Evolutionary conservation across 257 asterid genomes (phyloP).

Genomic region (Leptodermis oblonga): DNA sequence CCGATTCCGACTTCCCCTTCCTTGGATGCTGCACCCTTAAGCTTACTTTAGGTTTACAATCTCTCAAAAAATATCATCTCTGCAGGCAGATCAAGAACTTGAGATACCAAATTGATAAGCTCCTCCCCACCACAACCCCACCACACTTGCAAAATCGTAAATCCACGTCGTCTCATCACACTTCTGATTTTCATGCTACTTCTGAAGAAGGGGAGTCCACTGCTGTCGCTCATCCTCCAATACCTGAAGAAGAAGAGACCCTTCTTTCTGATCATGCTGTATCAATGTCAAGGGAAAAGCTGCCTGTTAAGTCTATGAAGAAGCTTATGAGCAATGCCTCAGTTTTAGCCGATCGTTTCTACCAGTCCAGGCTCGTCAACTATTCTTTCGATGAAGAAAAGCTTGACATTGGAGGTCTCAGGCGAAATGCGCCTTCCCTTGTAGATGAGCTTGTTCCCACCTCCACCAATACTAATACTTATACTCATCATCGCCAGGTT

Average conservation of each 20-base stretch:
- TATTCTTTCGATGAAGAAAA: conserved; percentile 19
- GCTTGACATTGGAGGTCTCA: conserved; percentile 16
- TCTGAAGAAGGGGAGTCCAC: too few species aligned
- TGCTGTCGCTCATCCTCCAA: too few species aligned
- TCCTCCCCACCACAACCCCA: too few species aligned
- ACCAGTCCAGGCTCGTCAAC: conserved; percentile 12
- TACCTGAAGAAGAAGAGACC: background rate
- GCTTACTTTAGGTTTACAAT: conserved; percentile 7
- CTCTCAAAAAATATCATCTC: conserved; percentile 22
- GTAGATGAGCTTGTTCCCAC: background rate
- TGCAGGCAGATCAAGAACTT: conserved; percentile 21
- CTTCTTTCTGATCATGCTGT: background rate
- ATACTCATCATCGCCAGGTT: background rate
- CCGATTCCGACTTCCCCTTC: too few species aligned
- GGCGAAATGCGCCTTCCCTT: background rate
- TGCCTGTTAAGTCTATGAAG: too few species aligned
- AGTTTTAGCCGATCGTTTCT: background rate
- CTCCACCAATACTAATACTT: background rate
- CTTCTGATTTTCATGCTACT: too few species aligned
- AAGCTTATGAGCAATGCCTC: background rate
- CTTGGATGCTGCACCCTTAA: conserved; percentile 9
- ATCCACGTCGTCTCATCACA: too few species aligned
- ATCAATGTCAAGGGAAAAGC: too few species aligned
- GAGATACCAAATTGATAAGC: background rate
- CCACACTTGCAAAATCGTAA: too few species aligned